These are phyloP conservation scores for Solanum chacoense DNA, from an alignment of 305 asterid genomes.

Conservation along the genomic window DNA sequence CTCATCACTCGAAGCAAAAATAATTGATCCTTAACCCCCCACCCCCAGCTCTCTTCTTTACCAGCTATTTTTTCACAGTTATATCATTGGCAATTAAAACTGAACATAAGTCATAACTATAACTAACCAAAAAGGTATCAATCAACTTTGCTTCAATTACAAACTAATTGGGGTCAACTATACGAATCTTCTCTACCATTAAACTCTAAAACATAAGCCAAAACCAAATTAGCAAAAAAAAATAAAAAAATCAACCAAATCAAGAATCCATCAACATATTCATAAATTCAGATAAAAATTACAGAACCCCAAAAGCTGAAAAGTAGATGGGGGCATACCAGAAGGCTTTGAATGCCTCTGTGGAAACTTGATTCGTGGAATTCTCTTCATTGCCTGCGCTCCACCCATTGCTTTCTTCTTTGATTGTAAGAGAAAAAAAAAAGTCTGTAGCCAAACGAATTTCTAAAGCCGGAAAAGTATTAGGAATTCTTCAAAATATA, in stretches of 20 bases:
- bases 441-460: not conserved
- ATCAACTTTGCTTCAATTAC: not conserved
- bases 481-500: not conserved
- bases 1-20: not conserved
- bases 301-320: not conserved
- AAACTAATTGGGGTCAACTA: not conserved
- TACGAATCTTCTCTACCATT: not conserved
- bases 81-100: not conserved
- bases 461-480: not conserved
- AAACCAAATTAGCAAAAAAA: not conserved
- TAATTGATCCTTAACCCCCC: not conserved
- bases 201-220: not conserved
- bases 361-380: constrained; percentile 39
- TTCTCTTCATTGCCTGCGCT: constrained; percentile 34
- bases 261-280: not conserved
- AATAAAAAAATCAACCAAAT: not conserved
- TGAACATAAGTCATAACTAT: not conserved
- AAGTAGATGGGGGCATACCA: not conserved
- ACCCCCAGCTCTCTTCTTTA: not conserved
- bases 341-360: constrained; percentile 26
- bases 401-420: constrained; percentile 7
- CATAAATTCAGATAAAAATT: not conserved
- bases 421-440: not conserved
- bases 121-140: not conserved
- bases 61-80: not conserved